Conservation (phyloP, 177 flowering plant genomes). For the Tripterygium wilfordii region DNA sequence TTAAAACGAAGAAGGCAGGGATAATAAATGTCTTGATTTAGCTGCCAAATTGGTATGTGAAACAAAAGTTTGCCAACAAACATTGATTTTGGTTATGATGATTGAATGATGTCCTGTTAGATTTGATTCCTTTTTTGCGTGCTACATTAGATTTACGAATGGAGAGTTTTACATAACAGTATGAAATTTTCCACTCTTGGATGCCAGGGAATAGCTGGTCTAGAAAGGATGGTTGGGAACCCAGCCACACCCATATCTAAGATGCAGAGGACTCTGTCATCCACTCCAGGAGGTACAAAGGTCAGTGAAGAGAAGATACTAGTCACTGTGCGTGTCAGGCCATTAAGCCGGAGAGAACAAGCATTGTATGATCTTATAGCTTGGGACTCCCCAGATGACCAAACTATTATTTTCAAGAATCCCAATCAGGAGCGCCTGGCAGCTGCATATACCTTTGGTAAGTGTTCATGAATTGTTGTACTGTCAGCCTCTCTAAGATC, state of each 20-base stretch:
- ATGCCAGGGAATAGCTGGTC: background rate
- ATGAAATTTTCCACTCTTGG: no score
- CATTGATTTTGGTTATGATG: no score
- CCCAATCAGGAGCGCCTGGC: conserved; percentile 36
- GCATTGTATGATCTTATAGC: conserved; percentile 62
- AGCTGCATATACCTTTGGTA: conserved; percentile 48
- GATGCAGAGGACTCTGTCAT: conserved; percentile 34
- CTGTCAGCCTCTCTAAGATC: no score
- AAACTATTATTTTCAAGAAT: conserved; percentile 40
- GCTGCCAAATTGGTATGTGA: no score
- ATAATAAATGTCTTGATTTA: no score
- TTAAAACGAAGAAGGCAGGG: no score
- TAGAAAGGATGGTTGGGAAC: conserved; percentile 27
- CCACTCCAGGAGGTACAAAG: conserved; percentile 42
- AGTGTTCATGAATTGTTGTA: no score
- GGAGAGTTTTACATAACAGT: no score
- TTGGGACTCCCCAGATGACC: conserved; percentile 55
- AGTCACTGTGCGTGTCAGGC: conserved; percentile 65
- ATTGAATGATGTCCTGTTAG: no score
- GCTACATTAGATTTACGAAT: no score
- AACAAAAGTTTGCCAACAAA: no score
- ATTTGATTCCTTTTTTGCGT: no score
- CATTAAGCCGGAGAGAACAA: conserved; percentile 50
- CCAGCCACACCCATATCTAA: conserved; percentile 54
- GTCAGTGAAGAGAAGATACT: conserved; percentile 55